A percentile compares a stretch with the other conserved stretches of the same genome.
Conservation (phyloP, 2,329 filamentous ascomycete species). For the Exophiala phaeomuriformis region DNA sequence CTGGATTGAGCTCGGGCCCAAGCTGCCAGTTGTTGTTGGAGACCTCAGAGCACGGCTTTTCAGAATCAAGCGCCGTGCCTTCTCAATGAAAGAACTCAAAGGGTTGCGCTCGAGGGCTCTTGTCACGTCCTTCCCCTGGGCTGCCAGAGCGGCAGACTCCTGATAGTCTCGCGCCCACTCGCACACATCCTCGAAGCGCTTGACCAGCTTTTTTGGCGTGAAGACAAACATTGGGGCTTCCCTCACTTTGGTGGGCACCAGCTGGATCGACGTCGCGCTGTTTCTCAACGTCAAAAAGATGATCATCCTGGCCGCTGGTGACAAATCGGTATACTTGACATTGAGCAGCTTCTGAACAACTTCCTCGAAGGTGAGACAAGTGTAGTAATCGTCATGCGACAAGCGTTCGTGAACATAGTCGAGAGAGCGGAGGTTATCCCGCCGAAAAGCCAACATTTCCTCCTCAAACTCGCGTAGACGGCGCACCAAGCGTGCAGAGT, state of each 20-base stretch:
- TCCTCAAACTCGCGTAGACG: constrained; percentile 33
- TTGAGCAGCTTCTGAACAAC: constrained; percentile 33
- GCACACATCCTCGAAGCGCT: constrained; percentile 44
- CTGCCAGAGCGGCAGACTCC: constrained; percentile 39
- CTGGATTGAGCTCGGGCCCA: constrained; percentile 37
- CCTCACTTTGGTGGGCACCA: not conserved
- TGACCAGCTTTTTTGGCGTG: constrained; percentile 45
- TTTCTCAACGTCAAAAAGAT: constrained; percentile 11
- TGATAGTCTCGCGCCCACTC: constrained; percentile 52
- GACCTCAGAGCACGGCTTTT: constrained; percentile 38
- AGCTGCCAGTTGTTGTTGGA: constrained; percentile 37
- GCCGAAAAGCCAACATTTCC: constrained; percentile 33
- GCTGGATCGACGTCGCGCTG: constrained; percentile 4
- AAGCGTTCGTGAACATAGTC: constrained; percentile 36
- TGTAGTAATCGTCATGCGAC: constrained; percentile 34
- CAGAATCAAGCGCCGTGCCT: constrained; percentile 37
- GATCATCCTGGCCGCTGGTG: constrained; percentile 25
- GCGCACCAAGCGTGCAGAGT: constrained; percentile 33
- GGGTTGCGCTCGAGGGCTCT: constrained; percentile 32
- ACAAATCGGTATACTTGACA: constrained; percentile 31
- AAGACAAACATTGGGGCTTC: constrained; percentile 29
- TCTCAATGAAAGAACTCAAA: constrained; percentile 39
- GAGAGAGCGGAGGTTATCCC: constrained; percentile 31
- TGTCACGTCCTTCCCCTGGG: constrained; percentile 28
- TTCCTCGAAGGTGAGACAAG: constrained; percentile 34